Evolutionary conservation across 2,329 filamentous ascomycete species (phyloP).

Genomic region (Dactylonectria estremocensis): DNA sequence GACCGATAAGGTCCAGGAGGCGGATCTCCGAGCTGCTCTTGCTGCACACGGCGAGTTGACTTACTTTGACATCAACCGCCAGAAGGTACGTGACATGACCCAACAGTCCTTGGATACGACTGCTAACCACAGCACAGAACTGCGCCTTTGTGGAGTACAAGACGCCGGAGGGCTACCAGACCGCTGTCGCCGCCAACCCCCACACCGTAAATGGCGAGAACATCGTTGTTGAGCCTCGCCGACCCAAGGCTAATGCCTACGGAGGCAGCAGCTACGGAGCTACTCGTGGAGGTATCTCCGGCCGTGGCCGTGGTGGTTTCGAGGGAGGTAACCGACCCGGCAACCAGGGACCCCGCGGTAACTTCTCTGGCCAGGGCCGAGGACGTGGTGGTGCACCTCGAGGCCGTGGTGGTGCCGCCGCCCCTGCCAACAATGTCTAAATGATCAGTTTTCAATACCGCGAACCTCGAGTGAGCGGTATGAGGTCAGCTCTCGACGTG

Average conservation of each 20-base stretch:
- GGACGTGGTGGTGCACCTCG: slow-evolving; percentile 78
- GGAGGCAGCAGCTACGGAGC: slow-evolving; percentile 78
- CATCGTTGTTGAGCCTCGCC: slow-evolving; percentile 91
- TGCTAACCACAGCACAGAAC: slow-evolving; percentile 72
- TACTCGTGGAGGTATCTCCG: slow-evolving; percentile 72
- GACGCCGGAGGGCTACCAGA: slow-evolving; percentile 83
- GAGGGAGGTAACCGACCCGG: slow-evolving; percentile 70
- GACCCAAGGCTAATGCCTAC: slow-evolving; percentile 79
- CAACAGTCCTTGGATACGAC: not conserved
- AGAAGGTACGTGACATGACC: slow-evolving; percentile 76
- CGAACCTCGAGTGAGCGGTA: slow-evolving; percentile 21
- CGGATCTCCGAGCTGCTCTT: slow-evolving; percentile 79
- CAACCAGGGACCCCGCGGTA: slow-evolving; percentile 76
- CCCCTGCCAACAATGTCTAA: slow-evolving; percentile 64
- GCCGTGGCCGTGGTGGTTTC: slow-evolving; percentile 77
- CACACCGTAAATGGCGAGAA: slow-evolving; percentile 87
- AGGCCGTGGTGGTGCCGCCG: slow-evolving; percentile 70
- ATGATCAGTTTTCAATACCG: slow-evolving; percentile 25
- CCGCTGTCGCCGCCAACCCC: slow-evolving; percentile 87
- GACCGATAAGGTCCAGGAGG: slow-evolving; percentile 86
- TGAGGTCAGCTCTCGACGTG: slow-evolving; percentile 16
- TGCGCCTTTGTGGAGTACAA: slow-evolving; percentile 97
- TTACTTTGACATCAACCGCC: slow-evolving; percentile 84
- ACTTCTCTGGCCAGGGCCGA: slow-evolving; percentile 77
- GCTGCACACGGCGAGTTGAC: slow-evolving; percentile 79